Conservation (phyloP, 257 asterid species). For the Gentiana macrophylla region DNA sequence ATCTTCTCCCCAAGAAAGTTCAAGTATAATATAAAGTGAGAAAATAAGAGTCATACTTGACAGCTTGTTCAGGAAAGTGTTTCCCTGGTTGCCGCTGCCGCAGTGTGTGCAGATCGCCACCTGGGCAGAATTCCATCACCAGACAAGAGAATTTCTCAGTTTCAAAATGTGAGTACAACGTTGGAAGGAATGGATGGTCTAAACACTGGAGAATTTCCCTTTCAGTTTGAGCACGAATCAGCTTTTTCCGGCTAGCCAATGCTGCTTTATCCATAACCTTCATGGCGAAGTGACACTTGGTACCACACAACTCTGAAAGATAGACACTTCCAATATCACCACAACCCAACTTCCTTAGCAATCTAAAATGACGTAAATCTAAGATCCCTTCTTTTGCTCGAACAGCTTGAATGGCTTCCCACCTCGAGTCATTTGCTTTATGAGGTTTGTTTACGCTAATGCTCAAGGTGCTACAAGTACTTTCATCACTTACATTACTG, state of each 20-base stretch:
- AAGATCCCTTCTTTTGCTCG: slow-evolving; percentile 45
- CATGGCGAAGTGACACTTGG: slow-evolving; percentile 64
- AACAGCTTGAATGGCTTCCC: slow-evolving; percentile 71
- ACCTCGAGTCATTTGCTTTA: slow-evolving; percentile 53
- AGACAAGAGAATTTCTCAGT: slow-evolving; percentile 66
- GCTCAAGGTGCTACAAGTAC: slow-evolving; percentile 62
- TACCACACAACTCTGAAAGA: slow-evolving; percentile 58
- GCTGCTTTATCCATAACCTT: slow-evolving; percentile 70
- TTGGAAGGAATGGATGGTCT: slow-evolving; percentile 71
- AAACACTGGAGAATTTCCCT: slow-evolving; percentile 58
- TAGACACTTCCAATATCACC: slow-evolving; percentile 79
- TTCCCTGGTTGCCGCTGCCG: slow-evolving; percentile 66
- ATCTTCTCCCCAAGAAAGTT: too few relatives aligned
- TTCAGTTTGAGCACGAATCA: slow-evolving; percentile 76
- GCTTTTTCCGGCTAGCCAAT: slow-evolving; percentile 56
- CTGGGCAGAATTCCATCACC: slow-evolving; percentile 81
- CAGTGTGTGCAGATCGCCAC: slow-evolving; percentile 66
- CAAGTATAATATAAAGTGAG: too few relatives aligned
- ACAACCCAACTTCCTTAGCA: slow-evolving; percentile 54
- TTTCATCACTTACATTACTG: slow-evolving; percentile 58
- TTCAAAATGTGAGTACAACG: slow-evolving; percentile 56
- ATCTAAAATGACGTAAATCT: slow-evolving; percentile 54
- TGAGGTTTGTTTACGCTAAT: slow-evolving; percentile 61
- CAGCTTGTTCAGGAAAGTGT: slow-evolving; percentile 60
- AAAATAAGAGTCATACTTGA: slow-evolving; percentile 34